A percentile compares a stretch with the other conserved stretches of the same genome.
phyloP scores from a whole-genome alignment of 2,329 filamentous ascomycete species.

The Aspergillus sergii region DNA sequence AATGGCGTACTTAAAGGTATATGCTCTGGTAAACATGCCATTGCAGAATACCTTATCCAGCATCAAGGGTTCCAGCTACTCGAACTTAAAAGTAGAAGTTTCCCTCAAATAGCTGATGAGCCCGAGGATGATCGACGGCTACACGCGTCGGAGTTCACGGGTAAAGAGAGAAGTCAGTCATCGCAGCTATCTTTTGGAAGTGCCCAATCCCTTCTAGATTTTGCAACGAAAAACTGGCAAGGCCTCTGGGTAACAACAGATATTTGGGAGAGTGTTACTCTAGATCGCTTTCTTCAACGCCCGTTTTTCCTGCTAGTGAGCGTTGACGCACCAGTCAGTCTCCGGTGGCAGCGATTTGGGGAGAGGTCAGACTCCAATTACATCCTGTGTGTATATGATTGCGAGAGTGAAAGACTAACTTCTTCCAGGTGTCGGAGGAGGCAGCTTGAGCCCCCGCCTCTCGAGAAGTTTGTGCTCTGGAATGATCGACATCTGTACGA shows the following conservation, averaged over 20 bases:
- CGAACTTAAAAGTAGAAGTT: slow-evolving; percentile 52
- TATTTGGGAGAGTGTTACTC: slow-evolving; percentile 70
- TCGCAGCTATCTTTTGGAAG: slow-evolving; percentile 56
- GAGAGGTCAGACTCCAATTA: slow-evolving; percentile 51
- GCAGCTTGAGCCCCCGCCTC: slow-evolving; percentile 53
- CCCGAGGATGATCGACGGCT: slow-evolving; percentile 31
- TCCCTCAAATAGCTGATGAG: slow-evolving; percentile 24
- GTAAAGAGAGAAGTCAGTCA: slow-evolving; percentile 18
- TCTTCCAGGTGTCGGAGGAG: slow-evolving; percentile 50
- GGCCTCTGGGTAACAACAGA: slow-evolving; percentile 84
- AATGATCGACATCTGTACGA: slow-evolving; percentile 77
- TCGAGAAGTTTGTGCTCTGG: slow-evolving; percentile 62
- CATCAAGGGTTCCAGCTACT: slow-evolving; percentile 80
- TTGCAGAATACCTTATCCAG: slow-evolving; percentile 83
- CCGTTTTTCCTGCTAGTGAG: slow-evolving; percentile 94
- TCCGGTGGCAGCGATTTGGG: slow-evolving; percentile 80
- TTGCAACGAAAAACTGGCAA: slow-evolving; percentile 82
- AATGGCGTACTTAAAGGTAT: slow-evolving; percentile 62
- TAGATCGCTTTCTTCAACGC: slow-evolving; percentile 75
- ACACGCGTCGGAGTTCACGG: slow-evolving; percentile 27
- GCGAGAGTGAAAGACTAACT: background rate
- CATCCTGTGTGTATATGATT: background rate
- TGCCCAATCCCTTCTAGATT: slow-evolving; percentile 73
- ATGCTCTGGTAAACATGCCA: slow-evolving; percentile 88
- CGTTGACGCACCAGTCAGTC: slow-evolving; percentile 82